Conservation (phyloP, 2,329 filamentous ascomycete species). For the Talaromyces sp. region DNA sequence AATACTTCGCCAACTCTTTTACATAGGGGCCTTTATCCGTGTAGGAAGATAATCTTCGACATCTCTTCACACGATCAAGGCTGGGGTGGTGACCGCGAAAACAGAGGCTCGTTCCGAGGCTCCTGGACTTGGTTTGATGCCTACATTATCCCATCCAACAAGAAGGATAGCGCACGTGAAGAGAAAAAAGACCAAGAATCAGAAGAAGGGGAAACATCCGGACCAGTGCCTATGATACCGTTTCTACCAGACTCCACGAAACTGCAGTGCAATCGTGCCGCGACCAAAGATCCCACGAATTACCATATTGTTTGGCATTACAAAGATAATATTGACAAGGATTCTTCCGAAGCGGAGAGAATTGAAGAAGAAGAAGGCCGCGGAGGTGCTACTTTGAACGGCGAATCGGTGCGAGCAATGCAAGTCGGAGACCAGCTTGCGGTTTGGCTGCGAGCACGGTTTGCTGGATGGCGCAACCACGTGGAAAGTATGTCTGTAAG, state of each 20-base stretch:
- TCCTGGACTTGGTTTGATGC: slow-evolving; percentile 36
- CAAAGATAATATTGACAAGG: slow-evolving; percentile 21
- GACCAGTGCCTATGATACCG: slow-evolving; percentile 1
- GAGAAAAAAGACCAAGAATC: not conserved
- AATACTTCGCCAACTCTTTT: slow-evolving; percentile 17
- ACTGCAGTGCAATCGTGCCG: slow-evolving; percentile 26
- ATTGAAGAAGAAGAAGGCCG: slow-evolving; percentile 26
- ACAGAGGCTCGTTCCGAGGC: slow-evolving; percentile 19
- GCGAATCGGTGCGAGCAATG: slow-evolving; percentile 27
- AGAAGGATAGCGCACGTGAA: not conserved
- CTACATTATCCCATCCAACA: slow-evolving; percentile 20
- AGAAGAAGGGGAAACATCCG: not conserved
- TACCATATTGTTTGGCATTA: slow-evolving; percentile 31
- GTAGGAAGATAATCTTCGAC: slow-evolving; percentile 33
- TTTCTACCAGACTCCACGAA: slow-evolving; percentile 23
- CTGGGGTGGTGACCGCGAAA: slow-evolving; percentile 16
- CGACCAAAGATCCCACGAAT: slow-evolving; percentile 15
- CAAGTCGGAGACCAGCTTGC: slow-evolving; percentile 31
- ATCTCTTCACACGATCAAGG: slow-evolving; percentile 34
- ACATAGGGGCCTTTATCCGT: slow-evolving; percentile 30
- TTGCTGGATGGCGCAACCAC: slow-evolving; percentile 31
- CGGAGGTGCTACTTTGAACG: slow-evolving; percentile 29
- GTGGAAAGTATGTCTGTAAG: slow-evolving; percentile 24
- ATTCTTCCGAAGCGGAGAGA: slow-evolving; percentile 27
- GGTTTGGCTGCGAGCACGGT: slow-evolving; percentile 33